Evolutionary conservation across 1,284 basidiomycete species (phyloP).

Genomic region (Tetrapyrgos nigripes): DNA sequence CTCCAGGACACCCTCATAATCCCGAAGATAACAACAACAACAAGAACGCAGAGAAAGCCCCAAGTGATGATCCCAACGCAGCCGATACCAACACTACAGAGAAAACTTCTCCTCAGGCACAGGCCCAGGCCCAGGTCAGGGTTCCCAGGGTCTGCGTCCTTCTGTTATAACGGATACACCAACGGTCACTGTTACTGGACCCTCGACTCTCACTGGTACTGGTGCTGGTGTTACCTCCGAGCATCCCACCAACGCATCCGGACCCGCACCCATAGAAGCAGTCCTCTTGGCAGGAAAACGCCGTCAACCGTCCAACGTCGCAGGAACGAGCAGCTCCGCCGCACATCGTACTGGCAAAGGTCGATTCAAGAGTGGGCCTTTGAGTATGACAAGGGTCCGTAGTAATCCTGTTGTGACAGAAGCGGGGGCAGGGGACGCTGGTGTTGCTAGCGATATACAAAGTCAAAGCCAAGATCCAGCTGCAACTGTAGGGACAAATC

Average conservation of each 20-base stretch:
- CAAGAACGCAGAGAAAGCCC: neutral
- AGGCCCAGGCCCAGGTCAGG: neutral
- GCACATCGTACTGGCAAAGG: conserved; percentile 1
- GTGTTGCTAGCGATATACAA: neutral
- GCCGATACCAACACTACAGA: too few relatives aligned
- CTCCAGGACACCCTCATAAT: conserved; percentile 40
- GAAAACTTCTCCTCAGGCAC: neutral
- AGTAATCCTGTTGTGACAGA: neutral
- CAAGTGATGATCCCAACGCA: neutral
- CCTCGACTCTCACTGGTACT: neutral
- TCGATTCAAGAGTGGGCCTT: conserved; percentile 13
- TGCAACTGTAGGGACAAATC: too few relatives aligned
- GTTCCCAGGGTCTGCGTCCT: too few relatives aligned
- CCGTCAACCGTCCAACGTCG: conserved; percentile 1
- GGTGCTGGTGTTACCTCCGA: neutral
- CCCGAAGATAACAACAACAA: neutral
- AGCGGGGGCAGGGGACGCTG: neutral
- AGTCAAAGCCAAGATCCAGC: too few relatives aligned
- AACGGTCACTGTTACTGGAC: neutral
- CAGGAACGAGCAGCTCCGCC: neutral
- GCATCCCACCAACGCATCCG: neutral
- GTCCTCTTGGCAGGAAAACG: conserved; percentile 16
- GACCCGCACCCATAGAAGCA: conserved; percentile 5
- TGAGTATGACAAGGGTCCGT: neutral
- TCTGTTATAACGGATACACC: neutral